Evolutionary conservation across 192 early-diverging fungal genomes (phyloP), one percentile per base, ranked within the genome.

Genomic region (Geranomyces michiganensis): DNA sequence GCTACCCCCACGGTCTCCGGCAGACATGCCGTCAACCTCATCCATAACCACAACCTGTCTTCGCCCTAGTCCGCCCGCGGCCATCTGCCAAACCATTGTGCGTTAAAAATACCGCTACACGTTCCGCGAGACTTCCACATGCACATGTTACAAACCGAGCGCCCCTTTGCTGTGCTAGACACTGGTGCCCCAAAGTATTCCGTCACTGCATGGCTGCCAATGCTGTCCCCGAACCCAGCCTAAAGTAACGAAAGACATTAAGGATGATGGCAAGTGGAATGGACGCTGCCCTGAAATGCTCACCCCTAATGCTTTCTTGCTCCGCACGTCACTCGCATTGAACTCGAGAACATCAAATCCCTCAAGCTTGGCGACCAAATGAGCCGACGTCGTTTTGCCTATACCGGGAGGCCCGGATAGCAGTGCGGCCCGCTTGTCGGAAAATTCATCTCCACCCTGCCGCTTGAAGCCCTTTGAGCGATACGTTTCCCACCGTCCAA

Each of bases 1-100:
- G 3, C 78, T 81, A 30, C 98, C 98, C 47, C 96, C 98, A 41
- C 96, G 87, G 77, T 99, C 98, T 24, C 96, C 96, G 41, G 87
- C 90, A 7, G 95, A 93, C 98, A 99, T 99, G 32, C 98, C 98
- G 76, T 99, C 98, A 0, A 97, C 94, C 76, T 99, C 98, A 81
- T 99, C 98, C 98, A 99, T 99, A 47, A 99, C 91, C 7, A 99
- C 77, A 0, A 96, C 86, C 31, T 79, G 75, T 56, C 66, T 46
- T 48, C 79, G 81, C 31, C 53, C 58, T 19, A 8, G 8, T 7
- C 58, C 58, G 31, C 58, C 58, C 17, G 7, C 58, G 27, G 58
- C 58, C 29, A 32, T 2, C 51, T 41, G 36, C n/a, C n/a, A n/a
- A n/a, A n/a, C n/a, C n/a, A n/a, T n/a, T n/a, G n/a, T n/a, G n/a